Base-by-base conservation (phyloP, 352 stramenopile genomes). In the Globisporangium camurandrum region DNA sequence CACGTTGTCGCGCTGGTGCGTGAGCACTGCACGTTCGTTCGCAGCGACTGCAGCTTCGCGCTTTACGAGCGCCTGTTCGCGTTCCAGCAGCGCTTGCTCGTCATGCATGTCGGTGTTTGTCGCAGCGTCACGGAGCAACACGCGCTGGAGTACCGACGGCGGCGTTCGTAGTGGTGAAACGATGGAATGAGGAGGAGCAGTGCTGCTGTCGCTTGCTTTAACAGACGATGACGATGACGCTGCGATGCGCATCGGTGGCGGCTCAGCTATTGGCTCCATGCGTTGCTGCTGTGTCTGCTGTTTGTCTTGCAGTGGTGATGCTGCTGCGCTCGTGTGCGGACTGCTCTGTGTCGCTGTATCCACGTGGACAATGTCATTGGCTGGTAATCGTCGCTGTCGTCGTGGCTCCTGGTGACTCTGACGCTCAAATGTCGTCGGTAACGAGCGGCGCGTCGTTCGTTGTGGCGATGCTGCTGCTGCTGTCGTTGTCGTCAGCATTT, bases 21-120 rank as follows among this genome's bases (percentile, higher is more conserved):
- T 24, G 19, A 75, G 65, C 9, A 61, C 61, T 10, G 58, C 51
- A 17, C 69, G 75, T 31, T 84, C 69, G 28, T 59, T 58, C 10
- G 39, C 34, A 11, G 81, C 52, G 7, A 75, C 62, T 0, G 5
- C 28, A 26, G 67, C 64, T 43, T 88, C 73, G 16, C 50, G 68
- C 12, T 64, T 54, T 0, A 54, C 36, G 9, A 81, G 39, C 14
- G 42, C 30, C 17, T 67, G 61, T 14, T 86, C 74, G 24, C 72
- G 70, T 6, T 56, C 51, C 0, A 81, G 34, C 7, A 85, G 56
- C 17, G 76, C 58, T 23, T 75, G 75, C 17, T 84, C 72, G 10
- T 73, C 44, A 51, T 84, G 64, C 3, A 75, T 20, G 2, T 84
- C 74, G 0, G 77, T 88, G 24, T 88, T 88, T 2, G 72, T 86